Evolutionary conservation across 2,329 filamentous ascomycete genomes (phyloP).

Genomic region (Aspergillus unguis): DNA sequence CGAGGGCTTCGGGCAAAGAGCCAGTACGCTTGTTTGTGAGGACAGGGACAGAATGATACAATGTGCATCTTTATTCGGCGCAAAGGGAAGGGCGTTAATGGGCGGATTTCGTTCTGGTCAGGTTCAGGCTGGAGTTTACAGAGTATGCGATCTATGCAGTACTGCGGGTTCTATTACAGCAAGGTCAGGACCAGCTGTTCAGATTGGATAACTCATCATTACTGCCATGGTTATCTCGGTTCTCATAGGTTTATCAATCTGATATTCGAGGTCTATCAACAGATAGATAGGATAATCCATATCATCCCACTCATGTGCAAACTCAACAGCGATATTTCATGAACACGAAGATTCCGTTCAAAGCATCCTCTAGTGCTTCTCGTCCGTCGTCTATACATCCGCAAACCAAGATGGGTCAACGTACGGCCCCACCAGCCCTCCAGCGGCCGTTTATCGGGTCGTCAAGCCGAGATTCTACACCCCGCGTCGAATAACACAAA

Average conservation of each 20-base stretch:
- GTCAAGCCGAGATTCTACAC: slow-evolving; percentile 7
- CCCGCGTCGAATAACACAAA: background rate
- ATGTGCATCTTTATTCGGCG: slow-evolving; percentile 18
- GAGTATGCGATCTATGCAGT: slow-evolving; percentile 1
- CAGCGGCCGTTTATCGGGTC: slow-evolving; percentile 11
- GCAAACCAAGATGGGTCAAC: slow-evolving; percentile 3
- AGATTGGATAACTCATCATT: slow-evolving; percentile 4
- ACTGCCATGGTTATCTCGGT: slow-evolving; percentile 5
- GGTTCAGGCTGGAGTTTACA: slow-evolving; percentile 1
- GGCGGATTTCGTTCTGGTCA: slow-evolving; percentile 11
- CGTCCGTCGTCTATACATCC: background rate
- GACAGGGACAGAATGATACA: slow-evolving; percentile 12
- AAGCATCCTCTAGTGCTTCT: background rate
- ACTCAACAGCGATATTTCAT: background rate
- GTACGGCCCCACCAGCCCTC: slow-evolving; percentile 3
- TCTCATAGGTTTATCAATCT: background rate
- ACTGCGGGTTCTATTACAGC: slow-evolving; percentile 5
- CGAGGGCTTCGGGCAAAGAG: background rate
- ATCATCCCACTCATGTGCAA: slow-evolving; percentile 1
- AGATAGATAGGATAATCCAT: background rate
- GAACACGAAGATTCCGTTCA: background rate
- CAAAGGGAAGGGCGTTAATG: slow-evolving; percentile 21
- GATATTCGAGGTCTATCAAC: background rate
- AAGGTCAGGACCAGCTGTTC: background rate
- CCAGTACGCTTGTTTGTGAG: too few relatives aligned